These are phyloP conservation scores for Umbelopsis sp. DNA, from an alignment of 192 early-diverging fungal genomes.

Conservation along the genomic window DNA sequence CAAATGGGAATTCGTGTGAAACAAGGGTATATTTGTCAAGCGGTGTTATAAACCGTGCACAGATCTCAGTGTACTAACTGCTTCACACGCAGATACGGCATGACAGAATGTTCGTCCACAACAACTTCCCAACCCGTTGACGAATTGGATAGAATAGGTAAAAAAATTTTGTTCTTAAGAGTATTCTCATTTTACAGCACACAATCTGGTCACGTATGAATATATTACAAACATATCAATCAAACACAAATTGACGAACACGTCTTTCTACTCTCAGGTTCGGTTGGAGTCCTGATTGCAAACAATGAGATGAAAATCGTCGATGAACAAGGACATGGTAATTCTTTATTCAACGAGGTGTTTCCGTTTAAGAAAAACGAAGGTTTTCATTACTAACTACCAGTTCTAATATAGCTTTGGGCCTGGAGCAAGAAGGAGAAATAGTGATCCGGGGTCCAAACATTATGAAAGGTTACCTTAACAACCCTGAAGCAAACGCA, in stretches of 20 bases:
- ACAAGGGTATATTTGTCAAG: constrained; percentile 32
- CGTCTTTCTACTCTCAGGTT: constrained; percentile 26
- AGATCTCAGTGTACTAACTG: neutral
- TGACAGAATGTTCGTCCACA: constrained; percentile 53
- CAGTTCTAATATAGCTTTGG: constrained; percentile 29
- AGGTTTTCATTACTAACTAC: neutral
- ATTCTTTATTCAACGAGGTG: neutral
- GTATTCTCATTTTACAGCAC: no score
- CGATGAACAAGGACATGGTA: constrained; percentile 53
- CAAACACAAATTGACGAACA: constrained; percentile 28
- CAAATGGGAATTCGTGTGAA: constrained; percentile 47
- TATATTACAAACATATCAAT: neutral
- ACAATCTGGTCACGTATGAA: no score
- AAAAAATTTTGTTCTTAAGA: neutral
- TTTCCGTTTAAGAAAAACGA: neutral
- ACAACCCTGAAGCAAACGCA: constrained; percentile 47
- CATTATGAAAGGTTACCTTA: constrained; percentile 56
- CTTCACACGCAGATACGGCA: constrained; percentile 54
- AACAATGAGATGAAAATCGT: constrained; percentile 48
- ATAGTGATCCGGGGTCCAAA: constrained; percentile 48
- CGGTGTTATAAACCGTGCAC: no score
- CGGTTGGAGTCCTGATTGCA: constrained; percentile 47
- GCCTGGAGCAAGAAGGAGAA: constrained; percentile 47
- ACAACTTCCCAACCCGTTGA: neutral
- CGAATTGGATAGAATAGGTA: constrained; percentile 8